Percentiles rank a stretch among this genome's conserved stretches.
Conservation (phyloP, 2,329 filamentous ascomycete genomes). For the Lachnellula arida region DNA sequence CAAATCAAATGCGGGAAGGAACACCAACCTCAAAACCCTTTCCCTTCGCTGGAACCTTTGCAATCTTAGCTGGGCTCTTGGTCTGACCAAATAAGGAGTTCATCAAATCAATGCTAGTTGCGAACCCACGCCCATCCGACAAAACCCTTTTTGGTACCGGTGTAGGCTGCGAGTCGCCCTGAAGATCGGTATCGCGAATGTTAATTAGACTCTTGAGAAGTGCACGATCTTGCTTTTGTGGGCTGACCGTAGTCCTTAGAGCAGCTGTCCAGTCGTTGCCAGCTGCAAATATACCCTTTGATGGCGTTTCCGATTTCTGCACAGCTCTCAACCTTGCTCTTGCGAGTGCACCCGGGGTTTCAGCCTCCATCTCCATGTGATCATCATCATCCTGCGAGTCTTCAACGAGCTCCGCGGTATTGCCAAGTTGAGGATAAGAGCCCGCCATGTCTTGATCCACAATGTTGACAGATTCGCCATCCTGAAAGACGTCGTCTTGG, state of each 20-base stretch:
- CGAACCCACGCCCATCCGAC: conserved; percentile 58
- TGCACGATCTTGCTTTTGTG: conserved; percentile 84
- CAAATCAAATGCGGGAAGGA: conserved; percentile 32
- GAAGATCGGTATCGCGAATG: conserved; percentile 23
- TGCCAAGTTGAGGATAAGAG: conserved; percentile 68
- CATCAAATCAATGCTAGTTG: conserved; percentile 92
- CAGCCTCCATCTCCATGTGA: conserved; percentile 39
- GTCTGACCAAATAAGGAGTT: conserved; percentile 83
- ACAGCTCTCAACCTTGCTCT: conserved; percentile 60
- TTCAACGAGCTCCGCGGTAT: conserved; percentile 68
- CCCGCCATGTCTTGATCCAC: conserved; percentile 72
- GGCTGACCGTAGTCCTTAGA: conserved; percentile 88
- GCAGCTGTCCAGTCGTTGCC: conserved; percentile 92
- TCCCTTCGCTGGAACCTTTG: conserved; percentile 51
- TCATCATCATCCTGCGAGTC: conserved; percentile 46
- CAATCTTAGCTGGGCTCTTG: conserved; percentile 51
- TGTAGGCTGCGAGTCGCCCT: conserved; percentile 49
- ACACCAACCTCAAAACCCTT: conserved; percentile 89
- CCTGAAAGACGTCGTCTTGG: conserved; percentile 62
- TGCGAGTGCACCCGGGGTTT: conserved; percentile 58
- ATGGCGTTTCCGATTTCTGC: conserved; percentile 54
- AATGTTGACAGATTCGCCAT: conserved; percentile 71
- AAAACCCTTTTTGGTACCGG: conserved; percentile 33
- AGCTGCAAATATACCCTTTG: conserved; percentile 52
- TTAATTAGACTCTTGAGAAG: conserved; percentile 51